Percentiles rank a stretch among this genome's conserved stretches.
These are phyloP conservation scores for Elsinoe batatas DNA, from an alignment of 2,329 filamentous ascomycete genomes.

Conservation along the genomic window DNA sequence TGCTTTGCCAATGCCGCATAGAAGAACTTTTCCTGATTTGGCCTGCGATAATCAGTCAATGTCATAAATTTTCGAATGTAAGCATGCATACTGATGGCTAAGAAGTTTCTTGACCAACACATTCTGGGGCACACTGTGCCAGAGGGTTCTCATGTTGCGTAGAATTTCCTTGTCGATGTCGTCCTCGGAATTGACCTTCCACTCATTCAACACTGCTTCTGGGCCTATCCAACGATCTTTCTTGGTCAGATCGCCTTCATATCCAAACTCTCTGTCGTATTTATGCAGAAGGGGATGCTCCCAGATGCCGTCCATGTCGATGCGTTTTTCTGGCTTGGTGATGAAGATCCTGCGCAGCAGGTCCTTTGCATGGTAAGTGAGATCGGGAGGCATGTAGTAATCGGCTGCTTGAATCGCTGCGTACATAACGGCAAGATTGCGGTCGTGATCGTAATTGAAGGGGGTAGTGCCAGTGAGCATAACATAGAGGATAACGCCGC, in stretches of 20 bases:
- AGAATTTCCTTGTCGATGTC: conserved; percentile 75
- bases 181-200: conserved; percentile 49
- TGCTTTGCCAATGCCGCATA: conserved; percentile 79
- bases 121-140: conserved; percentile 74
- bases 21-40: conserved; percentile 87
- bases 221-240: conserved; percentile 42
- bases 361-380: conserved; percentile 62
- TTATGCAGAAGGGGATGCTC: conserved; percentile 75
- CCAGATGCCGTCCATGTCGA: conserved; percentile 75
- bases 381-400: conserved; percentile 36
- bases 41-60: conserved; percentile 36
- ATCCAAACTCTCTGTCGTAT: conserved; percentile 62
- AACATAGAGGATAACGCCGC: conserved; percentile 81
- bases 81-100: conserved; percentile 31
- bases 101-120: conserved; percentile 59
- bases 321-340: conserved; percentile 66
- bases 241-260: conserved; percentile 47
- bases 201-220: conserved; percentile 49
- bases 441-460: conserved; percentile 57
- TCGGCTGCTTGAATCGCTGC: conserved; percentile 41
- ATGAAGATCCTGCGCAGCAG: conserved; percentile 72
- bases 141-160: conserved; percentile 77
- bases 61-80: background rate
- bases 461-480: conserved; percentile 76
- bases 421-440: conserved; percentile 55